Evolutionary conservation across 352 stramenopile species (phyloP).

Genomic region (Pythium biforme): DNA sequence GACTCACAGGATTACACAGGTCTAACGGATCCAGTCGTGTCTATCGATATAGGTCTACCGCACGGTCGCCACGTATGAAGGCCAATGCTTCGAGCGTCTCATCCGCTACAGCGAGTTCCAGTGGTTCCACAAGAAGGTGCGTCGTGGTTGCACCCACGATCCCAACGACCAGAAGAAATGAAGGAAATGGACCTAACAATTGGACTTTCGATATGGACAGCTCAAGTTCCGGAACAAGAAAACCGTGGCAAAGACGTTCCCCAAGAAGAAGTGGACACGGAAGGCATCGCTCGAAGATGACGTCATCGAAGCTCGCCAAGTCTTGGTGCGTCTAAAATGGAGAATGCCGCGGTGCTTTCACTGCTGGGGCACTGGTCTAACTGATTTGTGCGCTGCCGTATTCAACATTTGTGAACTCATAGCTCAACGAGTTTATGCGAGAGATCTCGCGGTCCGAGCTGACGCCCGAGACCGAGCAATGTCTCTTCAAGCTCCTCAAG

Average conservation of each 20-base stretch:
- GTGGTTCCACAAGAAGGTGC: slow-evolving; percentile 37
- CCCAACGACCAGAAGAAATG: background rate
- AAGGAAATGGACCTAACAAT: background rate
- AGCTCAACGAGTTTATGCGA: slow-evolving; percentile 78
- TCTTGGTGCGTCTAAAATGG: slow-evolving; percentile 41
- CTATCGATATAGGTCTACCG: slow-evolving; percentile 47
- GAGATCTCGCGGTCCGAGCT: slow-evolving; percentile 44
- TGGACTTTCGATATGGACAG: background rate
- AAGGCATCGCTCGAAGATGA: slow-evolving; percentile 51
- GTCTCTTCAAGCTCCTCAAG: slow-evolving; percentile 57
- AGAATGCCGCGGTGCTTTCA: too few species aligned
- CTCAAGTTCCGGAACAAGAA: slow-evolving; percentile 35
- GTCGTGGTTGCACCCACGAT: slow-evolving; percentile 2
- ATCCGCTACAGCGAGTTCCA: slow-evolving; percentile 68
- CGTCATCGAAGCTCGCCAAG: slow-evolving; percentile 64
- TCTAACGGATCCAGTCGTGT: background rate
- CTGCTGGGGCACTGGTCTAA: background rate
- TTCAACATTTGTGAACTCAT: background rate
- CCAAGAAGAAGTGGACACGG: slow-evolving; percentile 52
- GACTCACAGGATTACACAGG: too few species aligned
- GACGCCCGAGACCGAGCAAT: slow-evolving; percentile 39
- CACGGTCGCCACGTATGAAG: slow-evolving; percentile 62
- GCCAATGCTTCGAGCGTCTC: slow-evolving; percentile 65
- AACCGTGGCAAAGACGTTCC: slow-evolving; percentile 37
- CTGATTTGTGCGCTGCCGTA: too few species aligned